Evolutionary conservation across 192 early-diverging fungal genomes (phyloP).

Genomic region (Coemansia sp.): DNA sequence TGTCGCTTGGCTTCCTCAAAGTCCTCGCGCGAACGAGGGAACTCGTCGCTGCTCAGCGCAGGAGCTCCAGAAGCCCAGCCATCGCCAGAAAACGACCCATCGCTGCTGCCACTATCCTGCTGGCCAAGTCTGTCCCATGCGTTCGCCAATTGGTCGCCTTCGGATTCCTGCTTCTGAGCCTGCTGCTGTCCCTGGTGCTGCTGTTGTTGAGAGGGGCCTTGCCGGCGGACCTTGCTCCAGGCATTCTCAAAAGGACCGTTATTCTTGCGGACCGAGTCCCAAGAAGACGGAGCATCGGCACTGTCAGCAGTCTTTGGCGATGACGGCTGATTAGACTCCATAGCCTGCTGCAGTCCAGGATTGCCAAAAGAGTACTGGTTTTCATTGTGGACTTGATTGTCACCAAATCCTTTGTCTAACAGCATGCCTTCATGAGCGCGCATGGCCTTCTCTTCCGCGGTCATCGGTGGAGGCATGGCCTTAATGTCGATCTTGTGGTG

Average conservation of each 20-base stretch:
- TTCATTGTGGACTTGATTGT: not conserved
- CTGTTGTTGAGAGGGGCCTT: slow-evolving; percentile 8
- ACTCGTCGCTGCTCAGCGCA: slow-evolving; percentile 25
- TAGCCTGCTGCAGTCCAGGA: slow-evolving; percentile 1
- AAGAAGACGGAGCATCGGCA: slow-evolving; percentile 20
- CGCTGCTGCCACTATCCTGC: slow-evolving; percentile 9
- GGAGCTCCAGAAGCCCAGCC: slow-evolving; percentile 5
- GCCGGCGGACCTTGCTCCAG: slow-evolving; percentile 41
- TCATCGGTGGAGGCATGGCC: slow-evolving; percentile 27
- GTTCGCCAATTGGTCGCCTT: slow-evolving; percentile 13
- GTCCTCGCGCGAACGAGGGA: slow-evolving; percentile 43
- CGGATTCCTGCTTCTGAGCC: not conserved
- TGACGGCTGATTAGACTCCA: not conserved
- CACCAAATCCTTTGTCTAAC: not conserved
- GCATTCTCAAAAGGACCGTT: slow-evolving; percentile 13
- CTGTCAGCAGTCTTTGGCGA: not conserved
- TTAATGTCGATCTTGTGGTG: slow-evolving; percentile 20
- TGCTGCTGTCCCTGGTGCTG: slow-evolving; percentile 1
- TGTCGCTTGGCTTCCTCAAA: slow-evolving; percentile 15
- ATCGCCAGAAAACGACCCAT: not conserved
- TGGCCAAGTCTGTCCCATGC: slow-evolving; percentile 27
- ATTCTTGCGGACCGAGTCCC: slow-evolving; percentile 32
- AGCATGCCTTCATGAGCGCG: not conserved
- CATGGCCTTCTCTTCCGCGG: slow-evolving; percentile 9
- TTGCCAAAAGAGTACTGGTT: slow-evolving; percentile 13